Evolutionary conservation across 2,329 filamentous ascomycete species (phyloP), one percentile per base, ranked within the genome.

Genomic region (Ceratocystis eucalypticola): DNA sequence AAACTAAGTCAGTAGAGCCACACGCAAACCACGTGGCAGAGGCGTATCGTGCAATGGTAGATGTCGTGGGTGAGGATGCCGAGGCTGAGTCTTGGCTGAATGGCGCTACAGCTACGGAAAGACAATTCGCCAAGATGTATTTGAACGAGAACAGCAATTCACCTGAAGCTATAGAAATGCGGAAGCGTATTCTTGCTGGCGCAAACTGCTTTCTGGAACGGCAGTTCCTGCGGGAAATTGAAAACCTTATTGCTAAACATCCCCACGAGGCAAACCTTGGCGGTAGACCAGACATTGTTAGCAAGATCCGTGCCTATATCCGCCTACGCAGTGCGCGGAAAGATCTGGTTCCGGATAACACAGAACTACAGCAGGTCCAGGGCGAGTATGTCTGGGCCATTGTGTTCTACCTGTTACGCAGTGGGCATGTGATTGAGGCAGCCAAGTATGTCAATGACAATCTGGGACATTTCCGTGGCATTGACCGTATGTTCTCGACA

Each of bases 341-440:
- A 75, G 91, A 96, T 72, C 82, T 97, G 55, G 89, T 88, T 1
- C 85, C 88, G 1, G 89, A 96, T 73, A 89, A 88, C 69, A 84
- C 87, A 3, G 86, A 93, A 70, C 80, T 96, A 61, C 90, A 96
- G 75, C 84, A 86, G 74, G 82, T 92, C 61, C 85, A 86, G 53
- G 85, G 88, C 64, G 92, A 96, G 74, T 94, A 88, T 72, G 88
- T 92, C 69, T 99, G 94, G 94, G 91, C 92, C 55, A 82, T 96
- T 62, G 86, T 99, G 57, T 99, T 95, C 78, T 97, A 91, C 75
- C 82, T 97, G 50, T 79, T 99, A 28, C 86, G 94, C 59, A 88
- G 88, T 69, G 94, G 94, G 62, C 87, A 96, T 70, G 81, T 94
- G 64, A 82, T 82, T 17, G 93, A 97, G 75, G 93, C 93, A 17